Evolutionary conservation across 768 basidiomycete genomes (phyloP).

Genomic region (Fistulinella prunicolor): DNA sequence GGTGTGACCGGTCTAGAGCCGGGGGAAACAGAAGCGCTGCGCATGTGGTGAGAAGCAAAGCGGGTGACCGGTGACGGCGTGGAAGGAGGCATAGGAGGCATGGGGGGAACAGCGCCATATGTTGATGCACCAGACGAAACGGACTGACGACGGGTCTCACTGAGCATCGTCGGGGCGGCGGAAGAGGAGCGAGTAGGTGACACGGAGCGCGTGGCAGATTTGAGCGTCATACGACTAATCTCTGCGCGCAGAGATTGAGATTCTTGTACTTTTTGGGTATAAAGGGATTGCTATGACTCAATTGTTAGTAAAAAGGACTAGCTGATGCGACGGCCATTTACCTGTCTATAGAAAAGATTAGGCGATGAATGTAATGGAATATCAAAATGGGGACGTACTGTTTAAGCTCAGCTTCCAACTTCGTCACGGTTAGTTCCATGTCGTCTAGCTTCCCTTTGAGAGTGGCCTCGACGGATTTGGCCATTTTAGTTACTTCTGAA

Average conservation of each 20-base stretch:
- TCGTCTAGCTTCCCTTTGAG: constrained; percentile 68
- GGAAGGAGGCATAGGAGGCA: constrained; percentile 42
- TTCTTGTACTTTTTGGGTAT: constrained; percentile 69
- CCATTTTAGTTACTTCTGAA: constrained; percentile 68
- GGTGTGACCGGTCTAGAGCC: constrained; percentile 33
- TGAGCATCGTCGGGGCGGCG: constrained; percentile 19
- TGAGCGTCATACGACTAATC: constrained; percentile 49
- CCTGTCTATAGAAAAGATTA: constrained; percentile 48
- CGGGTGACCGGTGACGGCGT: constrained; percentile 50
- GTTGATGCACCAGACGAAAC: constrained; percentile 31
- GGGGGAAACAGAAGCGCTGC: constrained; percentile 51
- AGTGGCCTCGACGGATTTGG: constrained; percentile 58
- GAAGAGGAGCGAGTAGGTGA: constrained; percentile 29
- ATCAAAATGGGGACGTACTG: constrained; percentile 47
- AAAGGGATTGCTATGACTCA: constrained; percentile 50
- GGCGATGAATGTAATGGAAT: constrained; percentile 8
- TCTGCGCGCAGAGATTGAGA: constrained; percentile 66
- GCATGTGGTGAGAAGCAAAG: constrained; percentile 50
- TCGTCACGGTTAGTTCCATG: constrained; percentile 51
- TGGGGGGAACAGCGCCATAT: constrained; percentile 30
- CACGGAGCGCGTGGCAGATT: constrained; percentile 25
- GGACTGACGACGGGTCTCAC: constrained; percentile 30
- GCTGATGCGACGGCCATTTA: constrained; percentile 35
- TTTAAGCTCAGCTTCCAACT: constrained; percentile 68
- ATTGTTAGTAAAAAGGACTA: constrained; percentile 10